Evolutionary conservation across 2,329 filamentous ascomycete genomes (phyloP).

Genomic region (Aureobasidium sp.): DNA sequence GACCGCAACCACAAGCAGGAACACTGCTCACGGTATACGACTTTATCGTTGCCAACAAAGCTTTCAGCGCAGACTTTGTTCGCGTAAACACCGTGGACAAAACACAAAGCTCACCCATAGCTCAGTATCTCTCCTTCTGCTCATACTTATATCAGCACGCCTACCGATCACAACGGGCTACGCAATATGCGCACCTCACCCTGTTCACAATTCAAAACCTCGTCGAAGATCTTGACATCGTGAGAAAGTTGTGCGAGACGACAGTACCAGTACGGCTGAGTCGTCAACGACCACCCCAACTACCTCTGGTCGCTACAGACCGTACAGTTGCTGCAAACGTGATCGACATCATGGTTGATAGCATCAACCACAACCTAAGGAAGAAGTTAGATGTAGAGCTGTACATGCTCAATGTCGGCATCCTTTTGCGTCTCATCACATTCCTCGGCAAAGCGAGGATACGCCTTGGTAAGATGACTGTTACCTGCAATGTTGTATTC

Average conservation of each 20-base stretch:
- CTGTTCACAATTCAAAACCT: constrained; percentile 79
- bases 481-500: neutral
- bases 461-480: constrained; percentile 45
- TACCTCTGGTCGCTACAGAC: constrained; percentile 66
- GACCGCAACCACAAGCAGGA: constrained; percentile 70
- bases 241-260: constrained; percentile 77
- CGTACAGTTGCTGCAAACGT: constrained; percentile 67
- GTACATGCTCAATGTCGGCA: constrained; percentile 74
- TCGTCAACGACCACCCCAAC: constrained; percentile 76
- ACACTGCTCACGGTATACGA: constrained; percentile 83
- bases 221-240: constrained; percentile 73
- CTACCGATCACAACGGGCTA: constrained; percentile 68
- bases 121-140: constrained; percentile 74
- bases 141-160: constrained; percentile 94
- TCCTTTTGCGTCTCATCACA: constrained; percentile 73
- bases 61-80: constrained; percentile 82
- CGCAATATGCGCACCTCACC: constrained; percentile 76
- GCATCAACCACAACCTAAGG: constrained; percentile 87
- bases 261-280: constrained; percentile 72
- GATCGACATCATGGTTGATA: constrained; percentile 81
- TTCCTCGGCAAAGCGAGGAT: constrained; percentile 76
- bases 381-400: constrained; percentile 76
- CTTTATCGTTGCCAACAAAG: constrained; percentile 87
- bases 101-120: constrained; percentile 64
- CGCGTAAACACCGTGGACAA: constrained; percentile 48